These are phyloP conservation scores for Wickerhamiella lipophila DNA, from an alignment of 805 yeast species.

Conservation along the genomic window DNA sequence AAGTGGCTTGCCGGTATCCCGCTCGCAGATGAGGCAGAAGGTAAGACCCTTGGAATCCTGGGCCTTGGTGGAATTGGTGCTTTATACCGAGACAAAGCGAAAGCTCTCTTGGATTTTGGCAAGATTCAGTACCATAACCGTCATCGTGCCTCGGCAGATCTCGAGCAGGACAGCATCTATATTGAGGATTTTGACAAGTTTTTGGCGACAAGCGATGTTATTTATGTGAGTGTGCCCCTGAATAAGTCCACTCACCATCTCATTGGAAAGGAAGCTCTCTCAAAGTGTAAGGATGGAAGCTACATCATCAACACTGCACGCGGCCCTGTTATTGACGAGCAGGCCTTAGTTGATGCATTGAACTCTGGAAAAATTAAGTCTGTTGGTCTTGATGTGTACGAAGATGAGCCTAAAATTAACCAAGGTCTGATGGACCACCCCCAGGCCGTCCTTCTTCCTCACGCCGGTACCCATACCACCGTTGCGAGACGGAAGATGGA, in stretches of 20 bases:
- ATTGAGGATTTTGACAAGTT: conserved; percentile 36
- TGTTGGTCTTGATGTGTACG: conserved; percentile 51
- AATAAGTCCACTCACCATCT: conserved; percentile 41
- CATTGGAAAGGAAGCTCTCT: conserved; percentile 34
- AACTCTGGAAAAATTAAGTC: conserved; percentile 39
- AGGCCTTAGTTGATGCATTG: conserved; percentile 36
- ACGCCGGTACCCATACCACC: conserved; percentile 35
- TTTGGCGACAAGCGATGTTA: conserved; percentile 36
- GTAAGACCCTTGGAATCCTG: conserved; percentile 42
- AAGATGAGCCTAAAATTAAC: conserved; percentile 42
- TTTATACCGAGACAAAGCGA: conserved; percentile 39
- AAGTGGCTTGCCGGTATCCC: conserved; percentile 36
- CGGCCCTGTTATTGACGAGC: conserved; percentile 48
- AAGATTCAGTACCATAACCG: conserved; percentile 44
- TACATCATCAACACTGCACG: conserved; percentile 47
- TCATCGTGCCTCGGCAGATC: conserved; percentile 33
- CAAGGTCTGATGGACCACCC: conserved; percentile 36
- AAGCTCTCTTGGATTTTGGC: conserved; percentile 37
- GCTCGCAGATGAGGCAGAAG: conserved; percentile 39
- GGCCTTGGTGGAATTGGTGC: conserved; percentile 58
- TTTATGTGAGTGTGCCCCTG: conserved; percentile 41
- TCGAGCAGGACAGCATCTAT: conserved; percentile 37
- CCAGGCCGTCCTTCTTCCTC: conserved; percentile 43
- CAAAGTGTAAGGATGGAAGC: conserved; percentile 42
- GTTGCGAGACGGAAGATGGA: conserved; percentile 60